These are phyloP conservation scores for Craterostigma plantagineum DNA, from an alignment of 257 asterid genomes.

Conservation along the genomic window DNA sequence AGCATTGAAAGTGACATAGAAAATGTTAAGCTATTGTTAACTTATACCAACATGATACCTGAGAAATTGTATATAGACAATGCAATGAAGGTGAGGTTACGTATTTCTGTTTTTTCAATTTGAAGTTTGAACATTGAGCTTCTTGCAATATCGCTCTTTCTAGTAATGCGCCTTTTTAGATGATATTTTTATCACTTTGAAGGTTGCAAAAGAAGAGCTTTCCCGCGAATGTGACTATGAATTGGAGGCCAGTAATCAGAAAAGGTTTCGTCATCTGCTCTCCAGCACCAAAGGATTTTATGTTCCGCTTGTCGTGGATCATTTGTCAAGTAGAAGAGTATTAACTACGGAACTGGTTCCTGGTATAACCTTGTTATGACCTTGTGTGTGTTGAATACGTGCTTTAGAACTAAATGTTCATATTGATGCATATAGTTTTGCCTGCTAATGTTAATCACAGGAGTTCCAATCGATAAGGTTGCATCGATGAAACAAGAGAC, in stretches of 20 bases:
- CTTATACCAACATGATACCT: constrained; percentile 73
- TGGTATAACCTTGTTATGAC: constrained; percentile 27
- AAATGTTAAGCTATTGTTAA: constrained; percentile 63
- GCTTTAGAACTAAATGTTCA: too few species aligned
- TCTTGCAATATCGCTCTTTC: too few species aligned
- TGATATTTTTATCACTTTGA: constrained; percentile 4
- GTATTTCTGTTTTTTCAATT: background rate
- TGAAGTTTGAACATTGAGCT: background rate
- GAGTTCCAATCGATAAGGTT: constrained; percentile 83
- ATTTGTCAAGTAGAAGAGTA: constrained; percentile 64
- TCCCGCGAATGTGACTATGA: constrained; percentile 82
- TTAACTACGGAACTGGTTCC: constrained; percentile 81
- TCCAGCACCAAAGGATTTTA: constrained; percentile 40
- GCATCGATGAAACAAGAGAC: constrained; percentile 58
- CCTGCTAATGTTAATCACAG: constrained; percentile 17
- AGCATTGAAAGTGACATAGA: constrained; percentile 97
- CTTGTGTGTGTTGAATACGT: constrained; percentile 1
- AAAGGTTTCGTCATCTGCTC: constrained; percentile 51
- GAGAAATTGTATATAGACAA: constrained; percentile 66
- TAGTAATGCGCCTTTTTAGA: too few species aligned
- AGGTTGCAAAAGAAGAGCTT: constrained; percentile 97
- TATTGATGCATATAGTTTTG: too few species aligned
- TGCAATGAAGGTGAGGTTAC: constrained; percentile 67
- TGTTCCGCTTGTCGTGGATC: constrained; percentile 73
- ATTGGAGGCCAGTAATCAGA: constrained; percentile 74